Evolutionary conservation across 176 grass and related monocot species (phyloP).

Genomic region (Carex littledalei): DNA sequence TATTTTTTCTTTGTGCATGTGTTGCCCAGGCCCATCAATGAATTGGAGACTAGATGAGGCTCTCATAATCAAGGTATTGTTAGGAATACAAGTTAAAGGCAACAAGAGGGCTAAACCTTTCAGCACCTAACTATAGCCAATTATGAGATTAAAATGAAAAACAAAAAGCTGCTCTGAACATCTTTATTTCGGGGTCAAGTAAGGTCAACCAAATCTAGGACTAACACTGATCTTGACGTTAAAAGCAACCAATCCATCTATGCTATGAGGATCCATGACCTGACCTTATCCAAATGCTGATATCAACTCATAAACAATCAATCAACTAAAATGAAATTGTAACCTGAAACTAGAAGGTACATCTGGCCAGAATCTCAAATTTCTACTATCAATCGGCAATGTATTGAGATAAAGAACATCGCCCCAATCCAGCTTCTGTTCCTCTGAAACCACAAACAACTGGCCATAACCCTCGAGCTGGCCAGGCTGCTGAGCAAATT

Average conservation of each 20-base stretch:
- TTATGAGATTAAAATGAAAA: neutral
- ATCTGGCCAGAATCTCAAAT: conserved; percentile 21
- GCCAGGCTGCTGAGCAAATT: conserved; percentile 15
- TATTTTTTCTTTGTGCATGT: neutral
- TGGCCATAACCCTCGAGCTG: conserved; percentile 36
- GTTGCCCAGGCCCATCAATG: neutral
- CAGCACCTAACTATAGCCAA: neutral
- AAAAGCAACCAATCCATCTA: neutral
- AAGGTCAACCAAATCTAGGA: neutral
- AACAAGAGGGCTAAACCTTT: neutral
- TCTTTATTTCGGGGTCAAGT: neutral
- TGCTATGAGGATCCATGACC: neutral
- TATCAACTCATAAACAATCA: neutral
- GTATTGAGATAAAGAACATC: conserved; percentile 32
- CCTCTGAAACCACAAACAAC: conserved; percentile 31
- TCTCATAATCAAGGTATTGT: neutral
- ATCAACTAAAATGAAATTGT: neutral
- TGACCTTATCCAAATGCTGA: neutral
- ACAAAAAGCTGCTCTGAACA: neutral
- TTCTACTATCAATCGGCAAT: neutral
- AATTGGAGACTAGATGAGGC: neutral
- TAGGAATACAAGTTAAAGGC: neutral
- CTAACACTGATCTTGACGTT: neutral
- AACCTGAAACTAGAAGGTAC: conserved; percentile 26
- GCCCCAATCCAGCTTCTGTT: conserved; percentile 37